phyloP scores from a whole-genome alignment of 1,284 basidiomycete genomes.

The Cryptococcus deneoformans region DNA sequence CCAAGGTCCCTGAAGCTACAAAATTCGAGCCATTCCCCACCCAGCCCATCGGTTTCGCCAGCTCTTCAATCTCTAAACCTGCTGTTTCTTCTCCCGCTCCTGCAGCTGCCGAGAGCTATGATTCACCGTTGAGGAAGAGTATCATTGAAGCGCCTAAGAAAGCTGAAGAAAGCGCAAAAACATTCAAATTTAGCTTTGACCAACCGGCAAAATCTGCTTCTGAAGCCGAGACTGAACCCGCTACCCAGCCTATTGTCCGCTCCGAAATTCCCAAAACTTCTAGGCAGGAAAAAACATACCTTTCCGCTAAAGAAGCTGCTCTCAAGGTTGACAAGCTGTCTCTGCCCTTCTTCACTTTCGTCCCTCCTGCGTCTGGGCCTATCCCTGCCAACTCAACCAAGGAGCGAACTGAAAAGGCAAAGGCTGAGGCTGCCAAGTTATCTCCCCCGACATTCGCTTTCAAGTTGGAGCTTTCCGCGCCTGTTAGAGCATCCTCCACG shows the following conservation, averaged over 20 bases:
- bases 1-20: not conserved
- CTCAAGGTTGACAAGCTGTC: slow-evolving; percentile 30
- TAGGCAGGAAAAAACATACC: slow-evolving; percentile 6
- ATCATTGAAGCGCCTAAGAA: slow-evolving; percentile 9
- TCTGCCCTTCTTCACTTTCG: slow-evolving; percentile 17
- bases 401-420: slow-evolving; percentile 14
- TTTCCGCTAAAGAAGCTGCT: slow-evolving; percentile 39
- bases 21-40: not conserved
- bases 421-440: slow-evolving; percentile 6
- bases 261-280: not conserved
- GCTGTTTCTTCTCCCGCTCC: not conserved
- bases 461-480: slow-evolving; percentile 6
- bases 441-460: slow-evolving; percentile 11
- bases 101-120: slow-evolving; percentile 5
- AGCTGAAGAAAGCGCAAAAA: not conserved
- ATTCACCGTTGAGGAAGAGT: slow-evolving; percentile 10
- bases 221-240: not conserved
- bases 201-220: not conserved
- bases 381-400: slow-evolving; percentile 3
- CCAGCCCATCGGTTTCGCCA: not conserved
- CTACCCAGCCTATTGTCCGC: not conserved
- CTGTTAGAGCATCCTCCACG: slow-evolving; percentile 2
- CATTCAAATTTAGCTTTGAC: not conserved
- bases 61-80: not conserved
- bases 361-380: slow-evolving; percentile 7